Conservation (phyloP, 106 monocot species). For the Dendrobium officinale region DNA sequence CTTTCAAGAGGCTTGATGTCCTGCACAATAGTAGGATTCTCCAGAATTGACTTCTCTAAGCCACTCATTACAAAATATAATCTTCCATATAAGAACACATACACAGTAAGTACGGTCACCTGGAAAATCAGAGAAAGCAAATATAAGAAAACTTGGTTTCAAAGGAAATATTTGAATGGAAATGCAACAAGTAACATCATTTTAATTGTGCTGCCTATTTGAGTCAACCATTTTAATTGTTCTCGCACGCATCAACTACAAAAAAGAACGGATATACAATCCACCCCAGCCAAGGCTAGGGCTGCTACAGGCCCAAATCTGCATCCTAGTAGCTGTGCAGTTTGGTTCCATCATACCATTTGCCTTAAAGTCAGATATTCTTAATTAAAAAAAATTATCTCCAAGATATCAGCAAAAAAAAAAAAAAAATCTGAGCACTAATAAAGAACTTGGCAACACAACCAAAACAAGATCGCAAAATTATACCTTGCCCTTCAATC, state of each 20-base stretch:
- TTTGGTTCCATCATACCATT: no score
- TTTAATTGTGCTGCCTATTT: not conserved
- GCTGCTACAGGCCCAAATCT: not conserved
- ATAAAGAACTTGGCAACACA: no score
- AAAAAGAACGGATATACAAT: not conserved
- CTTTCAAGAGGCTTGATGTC: slow-evolving; percentile 65
- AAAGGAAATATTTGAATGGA: not conserved
- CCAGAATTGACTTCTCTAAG: slow-evolving; percentile 64
- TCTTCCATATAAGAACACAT: slow-evolving; percentile 85
- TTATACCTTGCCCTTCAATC: not conserved
- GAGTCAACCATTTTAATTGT: not conserved
- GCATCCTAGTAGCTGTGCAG: not conserved
- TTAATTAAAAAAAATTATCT: no score
- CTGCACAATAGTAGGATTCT: slow-evolving; percentile 43
- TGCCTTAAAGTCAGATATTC: no score
- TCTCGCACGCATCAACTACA: not conserved
- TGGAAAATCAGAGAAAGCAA: slow-evolving; percentile 19
- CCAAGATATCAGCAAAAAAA: no score
- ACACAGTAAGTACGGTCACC: slow-evolving; percentile 87
- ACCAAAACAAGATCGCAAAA: no score
- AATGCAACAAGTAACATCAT: not conserved
- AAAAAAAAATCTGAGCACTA: no score
- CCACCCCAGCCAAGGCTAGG: not conserved
- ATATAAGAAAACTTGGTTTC: not conserved
- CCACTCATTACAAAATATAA: slow-evolving; percentile 90